These are phyloP conservation scores for Ophiostoma sp. DNA, from an alignment of 2,329 filamentous ascomycete species.

Conservation along the genomic window DNA sequence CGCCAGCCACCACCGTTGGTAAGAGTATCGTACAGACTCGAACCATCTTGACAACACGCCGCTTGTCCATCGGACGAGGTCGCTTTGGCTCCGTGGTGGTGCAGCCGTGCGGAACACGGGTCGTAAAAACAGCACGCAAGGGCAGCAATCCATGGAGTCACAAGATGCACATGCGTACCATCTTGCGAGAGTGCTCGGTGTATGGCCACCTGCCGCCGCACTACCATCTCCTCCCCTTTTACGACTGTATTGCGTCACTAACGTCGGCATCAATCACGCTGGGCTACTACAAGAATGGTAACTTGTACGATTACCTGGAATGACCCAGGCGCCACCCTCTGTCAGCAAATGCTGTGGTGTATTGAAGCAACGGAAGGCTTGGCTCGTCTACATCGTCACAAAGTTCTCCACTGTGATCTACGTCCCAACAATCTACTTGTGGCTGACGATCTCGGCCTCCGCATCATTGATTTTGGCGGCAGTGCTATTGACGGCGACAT, in stretches of 20 bases:
- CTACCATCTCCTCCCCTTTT: not conserved
- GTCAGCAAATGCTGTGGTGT: slow-evolving; percentile 9
- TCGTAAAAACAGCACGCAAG: not conserved
- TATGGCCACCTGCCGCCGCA: not conserved
- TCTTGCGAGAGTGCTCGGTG: not conserved
- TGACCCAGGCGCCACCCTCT: not conserved
- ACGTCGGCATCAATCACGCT: slow-evolving; percentile 1
- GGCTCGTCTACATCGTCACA: not conserved
- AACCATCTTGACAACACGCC: no score
- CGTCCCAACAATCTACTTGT: slow-evolving; percentile 2
- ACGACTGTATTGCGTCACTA: not conserved
- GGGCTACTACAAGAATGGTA: not conserved
- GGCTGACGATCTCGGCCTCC: not conserved
- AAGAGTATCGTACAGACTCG: not conserved
- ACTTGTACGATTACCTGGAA: not conserved
- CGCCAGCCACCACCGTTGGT: not conserved
- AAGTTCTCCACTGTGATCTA: not conserved
- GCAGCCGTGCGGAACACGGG: not conserved
- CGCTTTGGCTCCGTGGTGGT: not conserved
- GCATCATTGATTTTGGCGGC: slow-evolving; percentile 14
- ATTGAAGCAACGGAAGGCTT: not conserved
- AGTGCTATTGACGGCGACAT: slow-evolving; percentile 3
- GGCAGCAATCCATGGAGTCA: not conserved
- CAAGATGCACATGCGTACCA: not conserved
- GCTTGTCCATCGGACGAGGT: not conserved